A percentile compares a stretch with the other conserved stretches of the same genome.
These are phyloP conservation scores for Thalassiosira sp. DNA, from an alignment of 352 stramenopile species.

Conservation along the genomic window DNA sequence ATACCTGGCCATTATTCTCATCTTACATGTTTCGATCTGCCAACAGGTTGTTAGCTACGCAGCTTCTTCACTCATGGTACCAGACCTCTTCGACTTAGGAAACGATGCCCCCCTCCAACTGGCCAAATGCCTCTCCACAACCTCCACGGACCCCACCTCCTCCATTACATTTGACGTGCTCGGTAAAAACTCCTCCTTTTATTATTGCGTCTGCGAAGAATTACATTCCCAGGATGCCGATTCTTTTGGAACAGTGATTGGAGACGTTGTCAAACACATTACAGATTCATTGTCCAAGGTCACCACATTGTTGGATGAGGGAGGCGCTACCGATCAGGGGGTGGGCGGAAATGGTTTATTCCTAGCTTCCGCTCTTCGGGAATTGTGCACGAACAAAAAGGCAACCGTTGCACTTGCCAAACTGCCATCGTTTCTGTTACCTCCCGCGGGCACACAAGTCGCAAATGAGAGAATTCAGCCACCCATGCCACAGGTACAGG, in stretches of 20 bases:
- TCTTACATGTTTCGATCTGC: conserved; percentile 4
- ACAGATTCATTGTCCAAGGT: conserved; percentile 48
- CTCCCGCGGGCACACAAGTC: conserved; percentile 42
- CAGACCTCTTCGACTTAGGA: conserved; percentile 74
- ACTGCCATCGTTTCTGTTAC: conserved; percentile 63
- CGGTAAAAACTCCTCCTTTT: conserved; percentile 70
- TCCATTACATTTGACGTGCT: conserved; percentile 70
- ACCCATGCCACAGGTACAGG: conserved; percentile 10
- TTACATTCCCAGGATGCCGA: conserved; percentile 63
- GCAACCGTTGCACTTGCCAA: conserved; percentile 53
- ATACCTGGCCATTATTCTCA: no score
- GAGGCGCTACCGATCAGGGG: background rate
- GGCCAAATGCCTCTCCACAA: conserved; percentile 57
- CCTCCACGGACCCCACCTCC: conserved; percentile 45
- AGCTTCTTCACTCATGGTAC: conserved; percentile 71
- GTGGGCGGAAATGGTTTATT: conserved; percentile 50
- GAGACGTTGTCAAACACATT: conserved; percentile 44
- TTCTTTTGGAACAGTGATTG: conserved; percentile 59
- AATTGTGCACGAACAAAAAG: conserved; percentile 75
- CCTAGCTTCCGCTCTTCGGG: conserved; percentile 60
- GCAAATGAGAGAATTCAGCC: conserved; percentile 57
- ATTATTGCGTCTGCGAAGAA: conserved; percentile 74
- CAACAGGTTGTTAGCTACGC: conserved; percentile 78
- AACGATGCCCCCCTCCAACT: conserved; percentile 64
- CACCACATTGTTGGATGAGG: conserved; percentile 60